Evolutionary conservation across 305 asterid genomes (phyloP), one percentile per base, ranked within the genome.

Genomic region (Fraxinus angustifolia): DNA sequence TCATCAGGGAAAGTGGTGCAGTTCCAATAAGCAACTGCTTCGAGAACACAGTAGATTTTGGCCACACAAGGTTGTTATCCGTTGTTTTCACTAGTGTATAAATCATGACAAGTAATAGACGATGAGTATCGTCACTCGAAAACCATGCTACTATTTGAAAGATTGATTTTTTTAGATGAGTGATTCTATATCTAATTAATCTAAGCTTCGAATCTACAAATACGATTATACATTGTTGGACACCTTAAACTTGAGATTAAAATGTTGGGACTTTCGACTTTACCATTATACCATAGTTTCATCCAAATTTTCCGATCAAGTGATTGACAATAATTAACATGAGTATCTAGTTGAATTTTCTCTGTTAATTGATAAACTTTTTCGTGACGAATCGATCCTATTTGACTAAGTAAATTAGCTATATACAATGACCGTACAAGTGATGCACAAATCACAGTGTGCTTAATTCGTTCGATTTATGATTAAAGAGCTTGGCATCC

Each of bases 401-500:
- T 16, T 50, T 16, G 60, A 50, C 60, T 3, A 50, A 16, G 60
- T 50, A 50, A 16, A 48, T 16, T 48, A 48, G 58, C 58, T 12
- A 45, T 45, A 3, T 12, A 3, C 17, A 45, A 45, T 45, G 17
- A 42, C 17, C 56, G n/a, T 14, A 12, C 17, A 0, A 92, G 85
- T 6, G 88, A 84, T 48, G 99, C 90, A 84, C 87, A 74, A 60
- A 90, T 82, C 48, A 90, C 3, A 35, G 97, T 97, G 77, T 93
- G 95, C 86, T 73, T 85, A 38, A 95, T 78, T 60, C 17, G 14
- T 48, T 16, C 19, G 58, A 16, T 48, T 48, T 48, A 48, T 42
- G 58, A 48, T 95, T 95, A 80, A 91, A 95, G 86, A 90, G 85
- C 79, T 88, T 95, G 84, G 97, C 97, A 81, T 95, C 91, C 87